These are phyloP conservation scores for Aspergillus fumigatiaffinis DNA, from an alignment of 2,329 filamentous ascomycete genomes.

Conservation along the genomic window DNA sequence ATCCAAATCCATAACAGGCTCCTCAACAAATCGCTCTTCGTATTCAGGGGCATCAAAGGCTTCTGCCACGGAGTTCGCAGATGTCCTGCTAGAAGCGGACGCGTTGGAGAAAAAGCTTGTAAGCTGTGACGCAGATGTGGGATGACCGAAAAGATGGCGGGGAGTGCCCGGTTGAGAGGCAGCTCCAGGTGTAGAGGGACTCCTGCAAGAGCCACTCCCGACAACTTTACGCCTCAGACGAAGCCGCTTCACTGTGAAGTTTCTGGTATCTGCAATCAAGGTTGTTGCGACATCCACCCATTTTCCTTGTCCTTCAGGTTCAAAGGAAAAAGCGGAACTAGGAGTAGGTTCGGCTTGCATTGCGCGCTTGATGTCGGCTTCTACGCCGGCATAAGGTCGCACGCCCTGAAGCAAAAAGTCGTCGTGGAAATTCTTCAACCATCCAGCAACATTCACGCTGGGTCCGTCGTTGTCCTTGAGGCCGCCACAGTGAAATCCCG, in stretches of 20 bases:
- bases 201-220: conserved; percentile 13
- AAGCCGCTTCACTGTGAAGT: conserved; percentile 54
- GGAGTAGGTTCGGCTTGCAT: conserved; percentile 54
- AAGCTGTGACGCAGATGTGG: conserved; percentile 23
- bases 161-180: conserved; percentile 21
- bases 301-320: conserved; percentile 35
- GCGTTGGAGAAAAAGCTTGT: conserved; percentile 23
- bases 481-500: conserved; percentile 27
- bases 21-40: conserved; percentile 51
- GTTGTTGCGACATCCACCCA: conserved; percentile 58
- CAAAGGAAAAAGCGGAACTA: conserved; percentile 30
- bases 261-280: conserved; percentile 53
- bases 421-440: conserved; percentile 54
- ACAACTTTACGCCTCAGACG: conserved; percentile 48
- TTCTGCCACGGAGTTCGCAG: conserved; percentile 12
- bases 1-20: conserved; percentile 56
- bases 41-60: conserved; percentile 28
- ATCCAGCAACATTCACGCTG: conserved; percentile 55
- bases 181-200: conserved; percentile 18
- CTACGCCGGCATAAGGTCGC: conserved; percentile 49
- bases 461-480: conserved; percentile 42
- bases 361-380: conserved; percentile 52
- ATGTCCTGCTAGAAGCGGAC: conserved; percentile 22
- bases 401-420: conserved; percentile 59
- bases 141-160: conserved; percentile 21